Evolutionary conservation across 331 rosid species (phyloP).

Genomic region (Malus hybrid): DNA sequence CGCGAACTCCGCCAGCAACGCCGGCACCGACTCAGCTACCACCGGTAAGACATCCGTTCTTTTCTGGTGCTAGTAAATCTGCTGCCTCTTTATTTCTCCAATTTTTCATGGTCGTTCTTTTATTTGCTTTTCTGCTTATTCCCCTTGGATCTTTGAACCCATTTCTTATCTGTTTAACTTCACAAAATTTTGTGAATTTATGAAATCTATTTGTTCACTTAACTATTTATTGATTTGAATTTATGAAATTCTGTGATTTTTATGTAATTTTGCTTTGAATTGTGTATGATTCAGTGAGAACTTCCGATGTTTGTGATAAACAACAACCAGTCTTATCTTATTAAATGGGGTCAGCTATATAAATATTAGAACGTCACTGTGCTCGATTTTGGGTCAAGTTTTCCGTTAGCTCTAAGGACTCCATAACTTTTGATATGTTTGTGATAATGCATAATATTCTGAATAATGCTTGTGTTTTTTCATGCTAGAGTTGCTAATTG

Average conservation of each 20-base stretch:
- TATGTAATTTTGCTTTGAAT: not conserved
- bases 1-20: not conserved
- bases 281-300: not conserved
- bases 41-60: not conserved
- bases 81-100: not conserved
- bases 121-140: not conserved
- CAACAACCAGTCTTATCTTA: too few species aligned
- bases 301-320: not conserved
- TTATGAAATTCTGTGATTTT: too few species aligned
- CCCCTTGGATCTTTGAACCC: not conserved
- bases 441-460: too few species aligned
- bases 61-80: not conserved
- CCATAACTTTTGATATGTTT: too few species aligned
- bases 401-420: too few species aligned
- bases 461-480: too few species aligned
- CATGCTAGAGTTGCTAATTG: too few species aligned
- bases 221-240: not conserved
- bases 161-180: not conserved
- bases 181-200: not conserved
- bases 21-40: not conserved
- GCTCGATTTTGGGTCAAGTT: too few species aligned
- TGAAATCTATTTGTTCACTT: not conserved
- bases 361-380: too few species aligned
- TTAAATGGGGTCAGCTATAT: accelerated
- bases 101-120: not conserved